Evolutionary conservation across 106 monocot species (phyloP), one percentile per base, ranked within the genome.

Genomic region (Acanthochlamys bracteata): DNA sequence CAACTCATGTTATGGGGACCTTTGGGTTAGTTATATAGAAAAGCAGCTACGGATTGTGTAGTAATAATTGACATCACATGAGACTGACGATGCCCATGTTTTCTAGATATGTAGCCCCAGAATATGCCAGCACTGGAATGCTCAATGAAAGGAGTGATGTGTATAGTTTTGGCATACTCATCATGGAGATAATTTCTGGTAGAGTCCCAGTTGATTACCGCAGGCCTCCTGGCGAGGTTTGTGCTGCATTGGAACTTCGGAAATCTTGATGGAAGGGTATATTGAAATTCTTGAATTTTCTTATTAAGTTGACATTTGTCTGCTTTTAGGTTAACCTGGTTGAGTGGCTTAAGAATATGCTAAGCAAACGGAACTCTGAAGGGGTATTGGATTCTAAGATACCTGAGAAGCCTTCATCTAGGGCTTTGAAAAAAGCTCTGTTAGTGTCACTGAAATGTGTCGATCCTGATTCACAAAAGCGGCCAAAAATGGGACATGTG

Each of bases 1-100:
- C 92, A 7, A 93, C 92, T 0, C 84, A 88, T 11, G 92, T 93
- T 1, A 93, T 93, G 92, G 92, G 92, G 46, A 93, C 92, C 63
- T 93, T 93, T 47, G 92, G 92, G 92, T 92, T 42, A 7, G 80
- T 78, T 56, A 43, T 8, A 8, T 43, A 43, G 43, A 7, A 43
- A 8, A 43, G 43, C n/a, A 43, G 13, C 43, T 43, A 8, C 13
- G 13, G 13, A 7, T 43, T 43, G 43, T 43, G 43, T 8, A 43
- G 13, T 43, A 43, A 43, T 13, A 43, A 43, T 43, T 43, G 13
- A 43, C 13, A 43, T 13, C 10, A 13, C 10, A 7, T 43, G 43
- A 43, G 7, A 13, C 10, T 13, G 13, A 43, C 7, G 7, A 43
- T 43, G 43, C 13, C 10, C 23, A 72, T 25, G 65, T 56, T 59